Conservation (phyloP, 371 early-diverging fungal species). For the Coemansia sp. region DNA sequence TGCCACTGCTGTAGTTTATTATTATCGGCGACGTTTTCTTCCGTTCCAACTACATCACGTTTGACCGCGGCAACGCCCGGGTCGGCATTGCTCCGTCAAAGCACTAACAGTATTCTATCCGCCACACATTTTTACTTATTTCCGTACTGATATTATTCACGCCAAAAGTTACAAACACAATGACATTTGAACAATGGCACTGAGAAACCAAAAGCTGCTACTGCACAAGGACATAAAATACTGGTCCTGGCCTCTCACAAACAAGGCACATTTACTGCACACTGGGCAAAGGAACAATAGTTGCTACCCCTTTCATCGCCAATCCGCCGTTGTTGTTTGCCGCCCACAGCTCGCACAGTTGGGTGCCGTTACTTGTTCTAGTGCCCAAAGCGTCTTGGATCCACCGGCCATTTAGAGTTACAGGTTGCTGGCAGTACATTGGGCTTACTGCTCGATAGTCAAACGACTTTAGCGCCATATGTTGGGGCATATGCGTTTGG, state of each 20-base stretch:
- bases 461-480: slow-evolving; percentile 50
- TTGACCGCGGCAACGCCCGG: slow-evolving; percentile 54
- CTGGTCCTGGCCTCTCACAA: background rate
- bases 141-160: background rate
- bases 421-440: slow-evolving; percentile 58
- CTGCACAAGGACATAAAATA: background rate
- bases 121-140: background rate
- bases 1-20: slow-evolving; percentile 36
- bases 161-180: background rate
- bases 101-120: slow-evolving; percentile 15
- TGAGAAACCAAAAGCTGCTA: slow-evolving; percentile 1
- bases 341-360: slow-evolving; percentile 68
- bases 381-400: slow-evolving; percentile 39
- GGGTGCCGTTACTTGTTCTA: background rate
- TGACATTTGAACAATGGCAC: background rate
- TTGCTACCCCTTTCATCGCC: slow-evolving; percentile 70
- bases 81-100: slow-evolving; percentile 57
- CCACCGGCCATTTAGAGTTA: slow-evolving; percentile 59
- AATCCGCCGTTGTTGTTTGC: slow-evolving; percentile 62
- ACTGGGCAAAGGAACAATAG: slow-evolving; percentile 33
- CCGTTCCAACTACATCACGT: slow-evolving; percentile 58
- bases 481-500: slow-evolving; percentile 49
- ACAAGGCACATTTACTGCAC: slow-evolving; percentile 8
- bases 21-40: slow-evolving; percentile 58
- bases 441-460: slow-evolving; percentile 72